Base-by-base conservation (phyloP, 2,329 filamentous ascomycete species). In the Cryphonectria parasitica region DNA sequence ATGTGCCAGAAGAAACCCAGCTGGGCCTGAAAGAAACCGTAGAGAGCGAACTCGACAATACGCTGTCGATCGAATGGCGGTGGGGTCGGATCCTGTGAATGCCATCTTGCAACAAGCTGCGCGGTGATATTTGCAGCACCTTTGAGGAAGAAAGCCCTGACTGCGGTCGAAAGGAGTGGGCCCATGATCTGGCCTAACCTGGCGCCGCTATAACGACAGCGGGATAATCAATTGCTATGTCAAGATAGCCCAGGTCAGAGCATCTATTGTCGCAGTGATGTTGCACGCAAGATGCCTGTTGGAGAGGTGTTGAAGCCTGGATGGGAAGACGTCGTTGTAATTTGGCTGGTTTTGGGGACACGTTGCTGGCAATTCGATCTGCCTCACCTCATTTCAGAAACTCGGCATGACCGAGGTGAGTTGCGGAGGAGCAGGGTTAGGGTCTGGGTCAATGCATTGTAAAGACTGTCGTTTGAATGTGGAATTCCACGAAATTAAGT, bases 1-100 rank as follows among this genome's bases (percentile, higher is more conserved):
- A 74, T 69, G 66, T 77, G 75, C 73, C 74, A 77, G 68, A 72
- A 71, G 70, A 74, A 76, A 45, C 74, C 74, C 39, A 77, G 67
- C 67, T 73, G 69, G 61, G 75, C 75, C 68, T 75, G 74, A 61
- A 75, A 68, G 71, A 77, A 75, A 64, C 75, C 75, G 56, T 74
- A 77, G 58, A 74, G 58, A 62, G 75, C 74, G 39, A 77, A 77
- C 69, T 77, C 75, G 66, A 75, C 61, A 56, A 77, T 71, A 19
- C 75, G 75, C 67, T 74, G 75, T 54, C 70, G 71, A 65, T 77
- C 75, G 54, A 75, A 68, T 5, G 54, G 64, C 31, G 49, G 67
- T 4, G 72, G 64, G 1, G 68, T 36, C 17, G 68, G 71, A n/a
- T 68, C 65, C 60, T 69, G 66, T 17, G 56, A 39, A 49, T 74